Percentiles rank a stretch among this genome's conserved stretches.
Conservation (phyloP, 2,329 filamentous ascomycete species). For the Calonectria fujianensis region DNA sequence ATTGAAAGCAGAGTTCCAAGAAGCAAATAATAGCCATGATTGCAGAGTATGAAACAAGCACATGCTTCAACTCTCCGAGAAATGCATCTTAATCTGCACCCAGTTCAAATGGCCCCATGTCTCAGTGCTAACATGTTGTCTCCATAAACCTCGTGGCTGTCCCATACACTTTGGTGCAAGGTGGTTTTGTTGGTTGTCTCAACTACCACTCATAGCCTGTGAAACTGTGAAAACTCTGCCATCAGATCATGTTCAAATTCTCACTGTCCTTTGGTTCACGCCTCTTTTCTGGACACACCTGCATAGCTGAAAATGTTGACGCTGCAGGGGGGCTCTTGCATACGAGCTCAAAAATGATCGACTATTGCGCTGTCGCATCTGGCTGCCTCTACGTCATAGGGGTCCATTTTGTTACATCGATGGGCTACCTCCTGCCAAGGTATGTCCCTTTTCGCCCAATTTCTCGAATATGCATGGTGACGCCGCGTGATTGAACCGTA, state of each 20-base stretch:
- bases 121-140: background rate
- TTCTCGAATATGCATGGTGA: background rate
- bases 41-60: background rate
- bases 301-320: too few relatives aligned
- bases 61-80: background rate
- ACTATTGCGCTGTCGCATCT: background rate
- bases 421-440: background rate
- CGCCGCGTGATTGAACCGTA: background rate
- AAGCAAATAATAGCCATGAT: background rate
- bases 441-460: background rate
- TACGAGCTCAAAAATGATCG: background rate
- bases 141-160: background rate
- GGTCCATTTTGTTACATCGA: too few relatives aligned
- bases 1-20: background rate
- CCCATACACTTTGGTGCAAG: background rate
- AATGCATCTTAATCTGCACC: conserved; percentile 5
- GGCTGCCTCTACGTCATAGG: background rate
- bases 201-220: background rate
- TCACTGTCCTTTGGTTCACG: background rate
- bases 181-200: background rate
- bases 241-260: background rate
- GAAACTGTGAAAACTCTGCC: background rate
- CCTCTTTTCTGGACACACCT: background rate
- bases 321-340: background rate
- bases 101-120: background rate